Base-by-base conservation (phyloP, 352 stramenopile species). In the Phytophthora pseudosyringae region DNA sequence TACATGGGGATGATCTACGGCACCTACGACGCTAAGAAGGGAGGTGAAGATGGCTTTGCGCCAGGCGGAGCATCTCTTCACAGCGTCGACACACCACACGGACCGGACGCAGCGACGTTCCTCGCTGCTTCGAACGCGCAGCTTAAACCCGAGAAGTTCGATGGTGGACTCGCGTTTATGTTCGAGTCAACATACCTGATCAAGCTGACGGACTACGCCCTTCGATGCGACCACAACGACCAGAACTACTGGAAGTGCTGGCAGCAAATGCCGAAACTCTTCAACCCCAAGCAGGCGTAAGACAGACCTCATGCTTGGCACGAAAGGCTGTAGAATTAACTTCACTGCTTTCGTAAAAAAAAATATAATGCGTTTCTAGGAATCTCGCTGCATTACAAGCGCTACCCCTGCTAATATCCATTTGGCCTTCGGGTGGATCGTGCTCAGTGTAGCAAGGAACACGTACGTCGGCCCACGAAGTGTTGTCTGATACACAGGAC, bases 1-100 rank as follows among this genome's bases (percentile, higher is more conserved):
- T 99, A 98, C 73, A 99, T 99, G 97, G 97, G 97, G 45, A 97
- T 99, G 81, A 93, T 99, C 61, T 94, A 94, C 63, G 97, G 96
- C 43, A 84, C 83, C 46, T 99, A 99, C 69, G 97, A 99, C 62
- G 97, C 95, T 47, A 99, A 99, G 67, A 90, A 89, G 52, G 80
- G 83, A 44, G 83, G 83, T 21, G 80, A 92, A 48, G 80, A 95
- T 45, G 93, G 93, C 26, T 98, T 98, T 59, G 72, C 90, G 21
- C 91, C 97, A 0, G 97, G 97, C 29, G 96, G 97, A 35, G 86
- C 90, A 49, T 98, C 88, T 43, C 81, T 99, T 33, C 96, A 99
- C 77, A 91, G 83, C 52, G 77, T 86, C 35, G 83, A 90, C 56
- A 93, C 85, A 8, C 89, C 94, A 1, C 97, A 99, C 73, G 97